Evolutionary conservation across 164 flowering plant genomes (phyloP).

Genomic region (Magnolia officinalis): DNA sequence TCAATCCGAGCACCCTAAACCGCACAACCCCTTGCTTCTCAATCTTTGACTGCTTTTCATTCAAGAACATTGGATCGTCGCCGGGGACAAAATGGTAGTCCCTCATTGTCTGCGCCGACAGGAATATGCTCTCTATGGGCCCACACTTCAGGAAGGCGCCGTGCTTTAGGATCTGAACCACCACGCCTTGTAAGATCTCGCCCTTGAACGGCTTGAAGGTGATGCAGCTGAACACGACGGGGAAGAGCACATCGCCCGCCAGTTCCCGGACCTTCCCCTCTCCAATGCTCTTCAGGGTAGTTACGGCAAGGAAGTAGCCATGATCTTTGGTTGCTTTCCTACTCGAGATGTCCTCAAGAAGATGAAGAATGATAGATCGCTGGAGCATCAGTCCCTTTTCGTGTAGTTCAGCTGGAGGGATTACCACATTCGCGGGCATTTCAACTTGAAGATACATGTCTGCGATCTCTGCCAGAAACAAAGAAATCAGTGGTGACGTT

Average conservation of each 20-base stretch:
- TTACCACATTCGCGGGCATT: conserved; percentile 22
- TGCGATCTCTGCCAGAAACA: neutral
- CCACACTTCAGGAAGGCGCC: conserved; percentile 75
- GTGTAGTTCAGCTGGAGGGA: conserved; percentile 25
- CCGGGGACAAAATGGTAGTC: conserved; percentile 55
- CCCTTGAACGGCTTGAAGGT: conserved; percentile 67
- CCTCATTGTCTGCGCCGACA: conserved; percentile 55
- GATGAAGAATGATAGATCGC: conserved; percentile 41
- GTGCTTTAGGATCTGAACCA: conserved; percentile 54
- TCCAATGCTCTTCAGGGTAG: conserved; percentile 49
- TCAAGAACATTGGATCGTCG: conserved; percentile 61
- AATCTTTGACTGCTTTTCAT: conserved; percentile 42
- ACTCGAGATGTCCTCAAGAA: conserved; percentile 51
- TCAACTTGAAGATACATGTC: conserved; percentile 27
- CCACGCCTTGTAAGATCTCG: conserved; percentile 60
- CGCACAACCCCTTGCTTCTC: conserved; percentile 40
- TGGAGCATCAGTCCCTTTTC: conserved; percentile 40
- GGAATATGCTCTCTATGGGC: conserved; percentile 54
- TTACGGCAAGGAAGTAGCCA: conserved; percentile 63
- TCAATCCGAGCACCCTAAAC: conserved; percentile 25
- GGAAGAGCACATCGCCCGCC: conserved; percentile 70
- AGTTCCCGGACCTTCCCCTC: conserved; percentile 55
- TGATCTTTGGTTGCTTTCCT: conserved; percentile 59
- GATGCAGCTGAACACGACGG: conserved; percentile 57
- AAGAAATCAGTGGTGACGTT: neutral